Percentiles rank a stretch among this genome's conserved stretches.
These are phyloP conservation scores for Berkeleyomyces rouxiae DNA, from an alignment of 2,329 filamentous ascomycete genomes.

Conservation along the genomic window DNA sequence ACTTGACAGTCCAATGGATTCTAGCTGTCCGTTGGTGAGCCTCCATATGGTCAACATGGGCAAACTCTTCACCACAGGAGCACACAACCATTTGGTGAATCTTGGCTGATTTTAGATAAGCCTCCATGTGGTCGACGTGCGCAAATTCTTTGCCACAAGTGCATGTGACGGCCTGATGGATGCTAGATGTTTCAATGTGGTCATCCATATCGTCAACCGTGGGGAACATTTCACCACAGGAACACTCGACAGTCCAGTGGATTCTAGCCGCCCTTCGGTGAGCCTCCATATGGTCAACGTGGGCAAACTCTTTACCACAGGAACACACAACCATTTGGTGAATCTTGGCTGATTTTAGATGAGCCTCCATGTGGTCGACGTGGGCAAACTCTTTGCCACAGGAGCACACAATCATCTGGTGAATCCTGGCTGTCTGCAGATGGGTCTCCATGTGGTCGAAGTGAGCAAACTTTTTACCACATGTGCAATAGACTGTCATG, in stretches of 20 bases:
- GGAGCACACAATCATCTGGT: neutral
- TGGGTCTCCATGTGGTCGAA: slow-evolving; percentile 3
- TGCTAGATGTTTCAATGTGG: neutral
- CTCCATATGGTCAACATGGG: neutral
- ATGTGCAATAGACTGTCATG: neutral
- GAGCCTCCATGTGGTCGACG: neutral
- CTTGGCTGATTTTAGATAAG: neutral
- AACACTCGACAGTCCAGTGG: neutral
- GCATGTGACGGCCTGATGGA: neutral
- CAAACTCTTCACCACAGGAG: neutral
- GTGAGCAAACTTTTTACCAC: neutral
- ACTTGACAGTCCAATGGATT: neutral
- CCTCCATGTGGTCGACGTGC: neutral
- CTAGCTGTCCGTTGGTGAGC: neutral
- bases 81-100: neutral
- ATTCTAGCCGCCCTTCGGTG: neutral
- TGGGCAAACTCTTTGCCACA: neutral
- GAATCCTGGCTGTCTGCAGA: neutral
- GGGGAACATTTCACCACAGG: neutral
- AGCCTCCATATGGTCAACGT: neutral
- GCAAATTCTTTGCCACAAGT: neutral
- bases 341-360: neutral
- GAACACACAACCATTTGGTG: neutral
- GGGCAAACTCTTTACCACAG: neutral
- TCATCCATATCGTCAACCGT: neutral